phyloP scores from a whole-genome alignment of 208 protist species.

The Acanthamoeba castellanii region DNA sequence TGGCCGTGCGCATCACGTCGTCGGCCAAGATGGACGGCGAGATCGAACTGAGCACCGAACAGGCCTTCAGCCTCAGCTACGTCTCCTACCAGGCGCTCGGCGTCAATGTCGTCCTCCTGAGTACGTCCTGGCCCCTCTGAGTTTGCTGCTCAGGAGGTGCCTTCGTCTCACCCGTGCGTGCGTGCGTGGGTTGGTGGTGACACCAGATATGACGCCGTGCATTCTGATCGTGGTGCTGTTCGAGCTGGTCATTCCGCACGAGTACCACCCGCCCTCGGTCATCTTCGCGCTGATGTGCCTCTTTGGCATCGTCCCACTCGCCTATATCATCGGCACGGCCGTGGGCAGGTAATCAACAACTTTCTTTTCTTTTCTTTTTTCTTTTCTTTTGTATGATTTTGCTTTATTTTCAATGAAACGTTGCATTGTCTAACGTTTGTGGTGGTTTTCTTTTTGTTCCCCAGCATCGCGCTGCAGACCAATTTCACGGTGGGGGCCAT shows the following conservation, averaged over 20 bases:
- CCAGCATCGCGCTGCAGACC: slow-evolving; percentile 86
- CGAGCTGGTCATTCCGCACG: slow-evolving; percentile 70
- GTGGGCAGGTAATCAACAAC: slow-evolving; percentile 22
- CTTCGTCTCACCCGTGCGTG: neutral
- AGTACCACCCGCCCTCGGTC: slow-evolving; percentile 68
- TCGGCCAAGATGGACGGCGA: neutral
- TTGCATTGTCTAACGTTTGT: neutral
- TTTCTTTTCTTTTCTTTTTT: neutral
- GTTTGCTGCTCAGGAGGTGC: too few relatives aligned
- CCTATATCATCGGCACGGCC: slow-evolving; percentile 87
- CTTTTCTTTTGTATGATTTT: too few relatives aligned
- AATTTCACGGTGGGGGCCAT: slow-evolving; percentile 89
- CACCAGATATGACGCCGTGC: slow-evolving; percentile 73
- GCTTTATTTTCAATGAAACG: neutral
- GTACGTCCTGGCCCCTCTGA: neutral
- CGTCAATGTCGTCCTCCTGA: slow-evolving; percentile 86
- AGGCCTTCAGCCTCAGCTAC: slow-evolving; percentile 82
- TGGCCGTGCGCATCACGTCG: neutral
- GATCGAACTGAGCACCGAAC: slow-evolving; percentile 73
- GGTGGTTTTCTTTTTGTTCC: neutral
- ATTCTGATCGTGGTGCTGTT: slow-evolving; percentile 76
- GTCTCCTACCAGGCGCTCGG: slow-evolving; percentile 83
- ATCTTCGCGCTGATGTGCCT: slow-evolving; percentile 82
- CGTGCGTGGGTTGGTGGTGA: slow-evolving; percentile 3
- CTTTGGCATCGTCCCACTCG: slow-evolving; percentile 87